phyloP scores from a whole-genome alignment of 2,329 filamentous ascomycete genomes.

The Calonectria leucothoes region DNA sequence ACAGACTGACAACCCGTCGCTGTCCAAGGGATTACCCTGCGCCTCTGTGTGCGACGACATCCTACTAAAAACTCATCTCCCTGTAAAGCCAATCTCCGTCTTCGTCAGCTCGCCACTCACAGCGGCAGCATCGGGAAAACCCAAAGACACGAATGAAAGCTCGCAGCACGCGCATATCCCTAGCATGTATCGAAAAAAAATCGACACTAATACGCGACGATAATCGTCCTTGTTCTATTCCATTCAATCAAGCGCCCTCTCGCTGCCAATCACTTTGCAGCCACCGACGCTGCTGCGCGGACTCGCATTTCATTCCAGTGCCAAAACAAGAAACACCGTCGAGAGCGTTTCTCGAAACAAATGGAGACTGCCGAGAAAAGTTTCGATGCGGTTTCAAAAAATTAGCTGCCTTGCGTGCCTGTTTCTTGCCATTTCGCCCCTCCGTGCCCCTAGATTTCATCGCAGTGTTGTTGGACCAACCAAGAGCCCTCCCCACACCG shows the following conservation, averaged over 20 bases:
- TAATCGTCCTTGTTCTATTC: neutral
- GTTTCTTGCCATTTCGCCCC: slow-evolving; percentile 6
- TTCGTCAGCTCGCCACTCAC: neutral
- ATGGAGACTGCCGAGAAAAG: neutral
- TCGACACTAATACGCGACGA: neutral
- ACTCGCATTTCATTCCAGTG: slow-evolving; percentile 22
- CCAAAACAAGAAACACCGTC: slow-evolving; percentile 24
- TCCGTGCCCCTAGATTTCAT: slow-evolving; percentile 8
- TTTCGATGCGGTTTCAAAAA: slow-evolving; percentile 13
- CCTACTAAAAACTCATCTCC: neutral
- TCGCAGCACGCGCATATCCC: neutral
- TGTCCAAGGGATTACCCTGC: slow-evolving; percentile 5
- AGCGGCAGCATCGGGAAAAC: neutral
- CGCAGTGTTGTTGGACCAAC: slow-evolving; percentile 27
- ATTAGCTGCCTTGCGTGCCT: neutral
- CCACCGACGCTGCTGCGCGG: neutral
- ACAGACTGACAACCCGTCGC: neutral
- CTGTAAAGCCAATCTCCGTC: slow-evolving; percentile 6
- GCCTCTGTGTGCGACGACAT: neutral
- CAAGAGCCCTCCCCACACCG: slow-evolving; percentile 24
- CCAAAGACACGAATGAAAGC: neutral
- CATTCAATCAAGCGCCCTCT: neutral
- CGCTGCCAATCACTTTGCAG: neutral
- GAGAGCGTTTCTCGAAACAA: slow-evolving; percentile 30
- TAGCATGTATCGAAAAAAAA: neutral